Percentiles rank a stretch among this genome's conserved stretches.
phyloP scores from a whole-genome alignment of 2,329 filamentous ascomycete genomes.

The Parafenestella ontariensis region DNA sequence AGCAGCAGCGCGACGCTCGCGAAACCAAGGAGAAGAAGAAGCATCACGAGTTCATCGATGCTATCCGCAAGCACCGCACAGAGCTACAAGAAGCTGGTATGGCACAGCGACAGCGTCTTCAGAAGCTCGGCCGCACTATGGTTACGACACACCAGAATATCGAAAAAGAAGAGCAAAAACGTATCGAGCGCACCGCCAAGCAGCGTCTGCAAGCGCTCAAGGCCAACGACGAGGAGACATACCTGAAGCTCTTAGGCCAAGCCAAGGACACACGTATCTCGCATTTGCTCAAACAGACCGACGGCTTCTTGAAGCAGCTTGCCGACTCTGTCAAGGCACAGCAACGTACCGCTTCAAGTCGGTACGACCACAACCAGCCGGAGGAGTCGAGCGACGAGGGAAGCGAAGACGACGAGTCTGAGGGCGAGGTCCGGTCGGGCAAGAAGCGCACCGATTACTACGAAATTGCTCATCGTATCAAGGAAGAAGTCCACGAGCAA shows the following conservation, averaged over 20 bases:
- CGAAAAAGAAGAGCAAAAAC: constrained; percentile 99
- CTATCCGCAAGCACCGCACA: constrained; percentile 80
- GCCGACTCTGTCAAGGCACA: constrained; percentile 93
- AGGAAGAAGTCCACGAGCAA: constrained; percentile 87
- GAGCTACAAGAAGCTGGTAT: constrained; percentile 75
- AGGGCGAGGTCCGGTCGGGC: constrained; percentile 69
- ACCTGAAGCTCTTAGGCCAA: constrained; percentile 95
- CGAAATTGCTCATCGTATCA: constrained; percentile 93
- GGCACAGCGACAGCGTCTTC: constrained; percentile 74
- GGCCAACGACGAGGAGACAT: constrained; percentile 98
- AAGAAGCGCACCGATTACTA: constrained; percentile 95
- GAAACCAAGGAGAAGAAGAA: constrained; percentile 98
- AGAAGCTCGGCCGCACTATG: constrained; percentile 91
- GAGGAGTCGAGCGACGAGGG: constrained; percentile 55
- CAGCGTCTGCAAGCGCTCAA: constrained; percentile 99
- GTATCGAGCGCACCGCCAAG: constrained; percentile 95
- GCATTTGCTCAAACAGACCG: constrained; percentile 93
- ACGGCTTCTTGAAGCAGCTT: constrained; percentile 95
- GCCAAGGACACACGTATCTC: constrained; percentile 99
- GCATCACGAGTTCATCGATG: constrained; percentile 87
- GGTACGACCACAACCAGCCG: constrained; percentile 71
- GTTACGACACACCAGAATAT: constrained; percentile 90
- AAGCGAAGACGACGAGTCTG: constrained; percentile 71
- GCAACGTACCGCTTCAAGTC: constrained; percentile 81
- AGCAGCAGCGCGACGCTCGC: constrained; percentile 95